Evolutionary conservation across 345 rosid genomes (phyloP).

Genomic region (Rubroshorea leprosula): DNA sequence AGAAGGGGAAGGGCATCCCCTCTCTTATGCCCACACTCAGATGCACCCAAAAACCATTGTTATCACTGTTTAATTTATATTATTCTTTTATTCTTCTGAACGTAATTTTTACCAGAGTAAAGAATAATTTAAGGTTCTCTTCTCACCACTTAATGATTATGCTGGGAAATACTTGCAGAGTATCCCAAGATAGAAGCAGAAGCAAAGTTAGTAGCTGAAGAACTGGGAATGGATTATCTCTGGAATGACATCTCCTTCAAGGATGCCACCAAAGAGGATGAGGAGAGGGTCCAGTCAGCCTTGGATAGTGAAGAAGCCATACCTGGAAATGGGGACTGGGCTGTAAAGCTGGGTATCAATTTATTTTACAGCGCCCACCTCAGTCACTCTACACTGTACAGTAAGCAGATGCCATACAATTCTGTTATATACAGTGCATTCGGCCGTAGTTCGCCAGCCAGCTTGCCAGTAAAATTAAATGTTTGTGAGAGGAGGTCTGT

Average conservation of each 20-base stretch:
- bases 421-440: slow-evolving; percentile 74
- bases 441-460: slow-evolving; percentile 61
- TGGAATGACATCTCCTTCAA: slow-evolving; percentile 62
- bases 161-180: slow-evolving; percentile 47
- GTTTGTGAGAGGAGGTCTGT: slow-evolving; percentile 41
- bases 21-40: too few species aligned
- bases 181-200: slow-evolving; percentile 82
- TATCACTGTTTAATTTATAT: neutral
- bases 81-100: slow-evolving; percentile 3
- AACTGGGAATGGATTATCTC: slow-evolving; percentile 47
- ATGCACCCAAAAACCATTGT: neutral
- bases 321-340: slow-evolving; percentile 88
- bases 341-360: slow-evolving; percentile 82
- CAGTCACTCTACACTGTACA: slow-evolving; percentile 75
- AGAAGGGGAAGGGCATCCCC: neutral
- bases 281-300: slow-evolving; percentile 56
- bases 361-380: slow-evolving; percentile 84
- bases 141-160: slow-evolving; percentile 1
- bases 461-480: slow-evolving; percentile 38
- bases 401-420: slow-evolving; percentile 97
- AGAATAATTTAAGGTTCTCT: neutral
- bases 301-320: slow-evolving; percentile 74
- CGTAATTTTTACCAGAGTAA: neutral
- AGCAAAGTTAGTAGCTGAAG: slow-evolving; percentile 71
- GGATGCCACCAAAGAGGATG: slow-evolving; percentile 62